Conservation (phyloP, 805 yeast genomes). For the Saturnispora hagleri region DNA sequence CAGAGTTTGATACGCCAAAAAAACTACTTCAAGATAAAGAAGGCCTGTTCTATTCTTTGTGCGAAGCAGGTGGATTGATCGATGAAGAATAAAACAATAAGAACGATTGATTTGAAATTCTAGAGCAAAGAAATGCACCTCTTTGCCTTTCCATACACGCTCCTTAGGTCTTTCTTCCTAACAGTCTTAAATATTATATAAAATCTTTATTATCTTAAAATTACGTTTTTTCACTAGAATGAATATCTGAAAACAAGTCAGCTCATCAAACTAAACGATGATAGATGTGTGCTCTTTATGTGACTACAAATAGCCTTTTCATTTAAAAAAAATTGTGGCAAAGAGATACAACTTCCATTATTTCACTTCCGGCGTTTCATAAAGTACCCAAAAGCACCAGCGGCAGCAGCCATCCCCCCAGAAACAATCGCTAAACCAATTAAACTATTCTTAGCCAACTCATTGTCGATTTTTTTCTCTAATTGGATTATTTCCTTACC, state of each 20-base stretch:
- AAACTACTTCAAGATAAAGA: slow-evolving; percentile 55
- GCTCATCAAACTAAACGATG: not conserved
- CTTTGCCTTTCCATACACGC: not conserved
- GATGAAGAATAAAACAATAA: slow-evolving; percentile 8
- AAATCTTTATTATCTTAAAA: not conserved
- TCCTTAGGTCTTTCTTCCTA: not conserved
- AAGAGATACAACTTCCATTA: not conserved
- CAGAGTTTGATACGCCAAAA: slow-evolving; percentile 67
- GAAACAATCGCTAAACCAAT: slow-evolving; percentile 83
- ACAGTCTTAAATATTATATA: not conserved
- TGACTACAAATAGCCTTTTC: not conserved
- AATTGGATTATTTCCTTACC: slow-evolving; percentile 24
- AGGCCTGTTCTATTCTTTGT: slow-evolving; percentile 70
- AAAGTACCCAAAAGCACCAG: slow-evolving; percentile 31
- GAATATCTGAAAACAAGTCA: not conserved
- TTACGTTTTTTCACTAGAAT: not conserved
- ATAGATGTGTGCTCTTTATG: not conserved
- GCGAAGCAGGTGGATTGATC: slow-evolving; percentile 64
- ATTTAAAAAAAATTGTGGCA: too few species aligned
- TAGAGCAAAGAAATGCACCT: too few species aligned
- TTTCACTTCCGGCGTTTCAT: slow-evolving; percentile 1
- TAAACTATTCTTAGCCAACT: slow-evolving; percentile 77
- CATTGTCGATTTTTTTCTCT: slow-evolving; percentile 71
- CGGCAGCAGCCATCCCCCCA: slow-evolving; percentile 78
- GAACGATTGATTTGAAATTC: too few species aligned